phyloP scores from a whole-genome alignment of 2,329 filamentous ascomycete genomes.

The Thyridium curvatum region DNA sequence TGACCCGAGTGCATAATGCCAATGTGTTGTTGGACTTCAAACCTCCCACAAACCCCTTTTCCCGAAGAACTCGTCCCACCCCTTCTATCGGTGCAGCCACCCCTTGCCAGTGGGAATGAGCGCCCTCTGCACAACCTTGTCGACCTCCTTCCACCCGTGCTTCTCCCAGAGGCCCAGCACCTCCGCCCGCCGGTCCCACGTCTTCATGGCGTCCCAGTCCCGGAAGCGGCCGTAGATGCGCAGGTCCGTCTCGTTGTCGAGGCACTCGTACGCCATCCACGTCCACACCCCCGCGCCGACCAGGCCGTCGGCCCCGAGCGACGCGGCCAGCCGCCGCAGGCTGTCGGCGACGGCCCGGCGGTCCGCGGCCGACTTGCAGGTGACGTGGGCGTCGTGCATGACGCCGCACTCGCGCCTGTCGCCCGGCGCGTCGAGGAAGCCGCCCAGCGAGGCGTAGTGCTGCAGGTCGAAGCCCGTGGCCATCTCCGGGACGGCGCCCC shows the following conservation, averaged over 20 bases:
- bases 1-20: no score
- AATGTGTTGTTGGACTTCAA: no score
- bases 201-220: constrained; percentile 16
- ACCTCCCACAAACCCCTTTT: no score
- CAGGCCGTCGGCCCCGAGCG: constrained; percentile 5
- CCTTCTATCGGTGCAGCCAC: constrained; percentile 17
- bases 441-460: constrained; percentile 19
- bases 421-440: constrained; percentile 20
- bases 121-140: constrained; percentile 19
- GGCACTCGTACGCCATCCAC: constrained; percentile 18
- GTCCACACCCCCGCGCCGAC: constrained; percentile 13
- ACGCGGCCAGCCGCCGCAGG: constrained; percentile 7
- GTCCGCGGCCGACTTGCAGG: constrained; percentile 7
- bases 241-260: constrained; percentile 19
- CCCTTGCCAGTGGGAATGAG: constrained; percentile 24
- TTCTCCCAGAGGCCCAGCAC: constrained; percentile 19
- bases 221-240: constrained; percentile 19
- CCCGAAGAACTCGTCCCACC: neutral
- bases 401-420: constrained; percentile 15
- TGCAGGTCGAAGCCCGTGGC: constrained; percentile 24
- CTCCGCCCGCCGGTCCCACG: constrained; percentile 14
- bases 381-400: constrained; percentile 21
- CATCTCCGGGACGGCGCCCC: constrained; percentile 16
- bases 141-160: constrained; percentile 15
- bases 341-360: constrained; percentile 7